Percentiles rank a stretch among this genome's conserved stretches.
Conservation (phyloP, 305 asterid species). For the Solanum aculeatissimum region DNA sequence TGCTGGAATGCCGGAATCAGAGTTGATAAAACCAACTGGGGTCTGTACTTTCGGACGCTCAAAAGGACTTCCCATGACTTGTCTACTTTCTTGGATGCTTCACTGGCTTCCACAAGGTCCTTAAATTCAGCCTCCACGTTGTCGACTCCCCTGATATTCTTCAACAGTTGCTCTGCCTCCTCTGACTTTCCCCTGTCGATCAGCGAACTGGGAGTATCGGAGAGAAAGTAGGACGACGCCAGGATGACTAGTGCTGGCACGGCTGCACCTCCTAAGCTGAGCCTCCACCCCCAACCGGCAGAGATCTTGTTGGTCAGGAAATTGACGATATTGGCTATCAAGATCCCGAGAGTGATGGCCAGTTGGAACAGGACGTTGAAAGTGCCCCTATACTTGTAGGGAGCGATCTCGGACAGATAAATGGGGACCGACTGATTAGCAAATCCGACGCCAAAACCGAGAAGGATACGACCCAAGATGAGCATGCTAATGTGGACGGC, state of each 20-base stretch:
- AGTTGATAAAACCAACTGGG: constrained; percentile 6
- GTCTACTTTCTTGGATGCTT: constrained; percentile 5
- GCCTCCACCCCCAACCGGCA: constrained; percentile 15
- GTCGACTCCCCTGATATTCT: constrained; percentile 6
- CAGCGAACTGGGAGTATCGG: constrained; percentile 24
- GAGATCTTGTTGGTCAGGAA: neutral
- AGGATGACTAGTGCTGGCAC: constrained; percentile 15
- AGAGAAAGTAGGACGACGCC: neutral
- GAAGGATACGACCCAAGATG: constrained; percentile 16
- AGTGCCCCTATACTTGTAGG: constrained; percentile 24
- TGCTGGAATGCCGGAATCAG: constrained; percentile 21
- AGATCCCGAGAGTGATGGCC: constrained; percentile 22
- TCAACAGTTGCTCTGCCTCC: constrained; percentile 4
- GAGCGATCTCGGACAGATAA: constrained; percentile 31
- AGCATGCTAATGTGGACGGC: constrained; percentile 2
- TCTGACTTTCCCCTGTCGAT: constrained; percentile 16
- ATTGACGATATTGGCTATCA: constrained; percentile 15
- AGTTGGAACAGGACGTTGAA: constrained; percentile 24
- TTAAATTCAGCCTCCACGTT: constrained; percentile 13
- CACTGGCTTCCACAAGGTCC: constrained; percentile 14
- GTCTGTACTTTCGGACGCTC: constrained; percentile 3
- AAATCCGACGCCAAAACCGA: constrained; percentile 30
- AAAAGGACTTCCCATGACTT: constrained; percentile 9
- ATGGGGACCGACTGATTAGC: constrained; percentile 29
- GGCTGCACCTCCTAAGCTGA: constrained; percentile 22